Conservation (phyloP, 2,329 filamentous ascomycete genomes). For the Esteya vermicola region DNA sequence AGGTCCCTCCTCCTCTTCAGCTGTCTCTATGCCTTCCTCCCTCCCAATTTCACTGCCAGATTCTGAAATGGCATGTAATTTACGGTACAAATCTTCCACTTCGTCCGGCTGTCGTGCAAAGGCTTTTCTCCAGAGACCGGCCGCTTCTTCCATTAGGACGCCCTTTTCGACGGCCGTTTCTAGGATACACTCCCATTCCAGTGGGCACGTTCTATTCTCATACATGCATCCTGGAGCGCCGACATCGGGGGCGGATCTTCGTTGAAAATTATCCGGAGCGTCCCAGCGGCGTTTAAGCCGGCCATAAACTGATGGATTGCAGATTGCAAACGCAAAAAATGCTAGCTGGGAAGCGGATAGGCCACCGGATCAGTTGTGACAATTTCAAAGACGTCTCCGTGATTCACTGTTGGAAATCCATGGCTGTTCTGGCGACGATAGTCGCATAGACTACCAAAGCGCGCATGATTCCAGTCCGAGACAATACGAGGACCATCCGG, state of each 20-base stretch:
- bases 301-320: constrained; percentile 3
- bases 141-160: not conserved
- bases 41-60: too few species aligned
- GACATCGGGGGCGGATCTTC: not conserved
- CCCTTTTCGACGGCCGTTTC: constrained; percentile 2
- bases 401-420: not conserved
- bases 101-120: too few species aligned
- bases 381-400: constrained; percentile 1
- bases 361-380: not conserved
- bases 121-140: not conserved
- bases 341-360: not conserved
- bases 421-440: not conserved
- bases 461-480: not conserved
- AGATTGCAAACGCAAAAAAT: constrained; percentile 1
- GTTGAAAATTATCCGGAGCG: not conserved
- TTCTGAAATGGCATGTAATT: too few species aligned
- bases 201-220: not conserved
- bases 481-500: not conserved
- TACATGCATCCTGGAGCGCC: not conserved
- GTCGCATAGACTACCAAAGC: not conserved
- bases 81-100: too few species aligned
- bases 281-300: constrained; percentile 1
- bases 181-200: not conserved
- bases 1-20: too few species aligned
- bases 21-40: too few species aligned